These are phyloP conservation scores for Malus domestica DNA, from an alignment of 306 rosid species.

Conservation along the genomic window DNA sequence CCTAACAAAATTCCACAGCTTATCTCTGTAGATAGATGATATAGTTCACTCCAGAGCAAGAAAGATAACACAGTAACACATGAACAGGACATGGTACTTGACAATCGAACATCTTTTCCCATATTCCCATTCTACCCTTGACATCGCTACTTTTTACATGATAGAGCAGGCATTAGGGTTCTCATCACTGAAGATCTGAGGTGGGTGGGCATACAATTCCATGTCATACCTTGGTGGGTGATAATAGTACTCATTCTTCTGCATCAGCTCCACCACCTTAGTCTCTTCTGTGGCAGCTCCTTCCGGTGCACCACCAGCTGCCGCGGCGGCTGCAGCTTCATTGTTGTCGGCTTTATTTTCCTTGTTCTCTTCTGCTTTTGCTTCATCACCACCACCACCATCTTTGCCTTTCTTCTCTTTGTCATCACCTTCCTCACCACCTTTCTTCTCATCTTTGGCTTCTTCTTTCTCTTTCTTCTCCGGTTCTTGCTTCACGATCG, in stretches of 20 bases:
- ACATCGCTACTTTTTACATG: constrained; percentile 19
- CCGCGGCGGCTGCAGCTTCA: neutral
- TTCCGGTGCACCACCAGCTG: neutral
- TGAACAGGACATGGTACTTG: neutral
- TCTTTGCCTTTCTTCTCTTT: constrained; percentile 17
- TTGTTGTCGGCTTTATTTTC: constrained; percentile 5
- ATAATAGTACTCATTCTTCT: constrained; percentile 36
- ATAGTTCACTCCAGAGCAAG: constrained; percentile 10
- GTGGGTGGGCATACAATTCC: constrained; percentile 50
- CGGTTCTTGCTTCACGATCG: constrained; percentile 55
- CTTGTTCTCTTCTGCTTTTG: constrained; percentile 4
- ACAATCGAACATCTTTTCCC: constrained; percentile 1
- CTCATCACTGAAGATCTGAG: constrained; percentile 83
- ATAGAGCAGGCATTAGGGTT: constrained; percentile 75
- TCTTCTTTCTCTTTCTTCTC: constrained; percentile 43
- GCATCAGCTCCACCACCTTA: constrained; percentile 39
- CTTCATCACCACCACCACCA: constrained; percentile 17
- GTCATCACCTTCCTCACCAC: constrained; percentile 15
- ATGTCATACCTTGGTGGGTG: constrained; percentile 39
- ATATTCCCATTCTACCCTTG: neutral
- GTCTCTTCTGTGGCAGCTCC: constrained; percentile 23
- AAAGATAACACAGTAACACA: constrained; percentile 22
- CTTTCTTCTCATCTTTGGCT: constrained; percentile 13
- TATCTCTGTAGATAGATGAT: constrained; percentile 35
- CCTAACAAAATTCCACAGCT: constrained; percentile 49